Evolutionary conservation across 768 basidiomycete species (phyloP).

Genomic region (Dentipellis fragilis): DNA sequence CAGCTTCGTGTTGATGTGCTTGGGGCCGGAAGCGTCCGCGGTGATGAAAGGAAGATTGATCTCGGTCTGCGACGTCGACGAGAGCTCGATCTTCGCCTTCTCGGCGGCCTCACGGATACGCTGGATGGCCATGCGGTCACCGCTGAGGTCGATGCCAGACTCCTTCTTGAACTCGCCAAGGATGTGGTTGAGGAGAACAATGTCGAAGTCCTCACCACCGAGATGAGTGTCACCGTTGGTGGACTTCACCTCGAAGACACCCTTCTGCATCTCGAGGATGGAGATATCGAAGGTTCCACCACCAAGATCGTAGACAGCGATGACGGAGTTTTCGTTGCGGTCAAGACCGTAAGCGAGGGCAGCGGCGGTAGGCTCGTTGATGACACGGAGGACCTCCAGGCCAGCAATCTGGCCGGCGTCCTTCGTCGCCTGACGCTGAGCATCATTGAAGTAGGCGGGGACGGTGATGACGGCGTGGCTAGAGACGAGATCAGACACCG

Average conservation of each 20-base stretch:
- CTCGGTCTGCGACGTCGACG: conserved; percentile 90
- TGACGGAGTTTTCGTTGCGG: conserved; percentile 66
- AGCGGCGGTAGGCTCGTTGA: conserved; percentile 98
- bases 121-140: conserved; percentile 95
- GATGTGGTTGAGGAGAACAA: conserved; percentile 77
- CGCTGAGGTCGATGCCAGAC: conserved; percentile 65
- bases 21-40: conserved; percentile 87
- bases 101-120: conserved; percentile 98
- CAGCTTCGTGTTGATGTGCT: conserved; percentile 92
- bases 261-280: conserved; percentile 98
- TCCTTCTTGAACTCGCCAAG: conserved; percentile 93
- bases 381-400: conserved; percentile 93
- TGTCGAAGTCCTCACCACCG: conserved; percentile 93
- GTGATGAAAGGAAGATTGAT: conserved; percentile 98
- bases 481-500: conserved; percentile 4
- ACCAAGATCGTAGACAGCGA: conserved; percentile 97
- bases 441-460: conserved; percentile 99
- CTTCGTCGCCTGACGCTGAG: conserved; percentile 97
- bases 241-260: conserved; percentile 99
- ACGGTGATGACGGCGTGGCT: conserved; percentile 91
- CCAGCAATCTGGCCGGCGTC: conserved; percentile 97
- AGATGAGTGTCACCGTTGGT: conserved; percentile 99
- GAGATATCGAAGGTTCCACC: conserved; percentile 99
- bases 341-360: conserved; percentile 98
- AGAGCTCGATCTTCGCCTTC: conserved; percentile 98